Conservation (phyloP, 1,139 yeast genomes). For the Debaryomyces psychrophilus region DNA sequence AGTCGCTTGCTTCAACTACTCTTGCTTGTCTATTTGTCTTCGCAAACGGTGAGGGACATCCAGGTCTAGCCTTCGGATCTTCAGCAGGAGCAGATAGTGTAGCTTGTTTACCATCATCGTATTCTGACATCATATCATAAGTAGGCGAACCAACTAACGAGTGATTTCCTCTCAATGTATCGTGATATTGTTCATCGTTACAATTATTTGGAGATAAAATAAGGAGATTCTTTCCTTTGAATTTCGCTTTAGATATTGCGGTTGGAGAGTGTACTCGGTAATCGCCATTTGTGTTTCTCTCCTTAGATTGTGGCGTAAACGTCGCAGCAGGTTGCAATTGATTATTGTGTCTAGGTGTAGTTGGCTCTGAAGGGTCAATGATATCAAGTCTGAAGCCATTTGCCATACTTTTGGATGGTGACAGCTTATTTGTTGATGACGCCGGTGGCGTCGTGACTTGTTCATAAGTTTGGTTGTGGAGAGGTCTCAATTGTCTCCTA, state of each 20-base stretch:
- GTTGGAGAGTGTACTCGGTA: constrained; percentile 10
- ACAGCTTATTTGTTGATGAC: not conserved
- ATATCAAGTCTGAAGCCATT: constrained; percentile 23
- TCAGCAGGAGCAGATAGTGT: constrained; percentile 15
- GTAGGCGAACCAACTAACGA: constrained; percentile 5
- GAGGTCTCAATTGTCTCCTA: constrained; percentile 7
- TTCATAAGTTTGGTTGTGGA: constrained; percentile 4
- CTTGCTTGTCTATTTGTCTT: constrained; percentile 51
- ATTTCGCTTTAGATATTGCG: constrained; percentile 11
- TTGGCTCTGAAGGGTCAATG: constrained; percentile 20
- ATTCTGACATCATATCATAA: constrained; percentile 2
- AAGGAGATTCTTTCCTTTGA: constrained; percentile 37
- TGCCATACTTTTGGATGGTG: not conserved
- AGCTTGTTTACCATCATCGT: not conserved
- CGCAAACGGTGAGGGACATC: constrained; percentile 47
- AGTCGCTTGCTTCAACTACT: constrained; percentile 46
- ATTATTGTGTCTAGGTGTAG: constrained; percentile 17
- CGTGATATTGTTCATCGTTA: constrained; percentile 40
- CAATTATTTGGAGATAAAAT: constrained; percentile 47
- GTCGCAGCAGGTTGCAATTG: constrained; percentile 29
- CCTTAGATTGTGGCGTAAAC: constrained; percentile 19
- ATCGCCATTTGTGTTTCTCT: not conserved
- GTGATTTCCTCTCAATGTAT: constrained; percentile 12
- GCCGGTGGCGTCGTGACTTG: constrained; percentile 12
- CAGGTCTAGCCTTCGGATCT: constrained; percentile 27